Percentiles rank a stretch among this genome's conserved stretches.
Evolutionary conservation across 2,329 filamentous ascomycete genomes (phyloP).

Genomic region (Phialophora macrospora): DNA sequence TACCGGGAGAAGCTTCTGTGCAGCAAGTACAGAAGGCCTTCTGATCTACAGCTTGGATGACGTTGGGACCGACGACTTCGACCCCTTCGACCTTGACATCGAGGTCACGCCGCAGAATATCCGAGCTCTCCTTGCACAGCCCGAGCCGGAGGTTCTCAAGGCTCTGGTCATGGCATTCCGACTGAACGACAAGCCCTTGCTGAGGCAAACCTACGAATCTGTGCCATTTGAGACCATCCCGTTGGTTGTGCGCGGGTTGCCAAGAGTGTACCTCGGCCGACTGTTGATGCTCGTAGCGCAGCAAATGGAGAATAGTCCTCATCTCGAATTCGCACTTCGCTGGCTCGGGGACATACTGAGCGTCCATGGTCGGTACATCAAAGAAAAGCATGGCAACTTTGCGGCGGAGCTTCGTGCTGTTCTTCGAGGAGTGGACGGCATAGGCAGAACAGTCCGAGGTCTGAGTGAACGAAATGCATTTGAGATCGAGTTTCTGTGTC

Average conservation of each 20-base stretch:
- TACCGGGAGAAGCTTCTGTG: constrained; percentile 87
- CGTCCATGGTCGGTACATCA: constrained; percentile 82
- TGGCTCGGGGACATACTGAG: constrained; percentile 86
- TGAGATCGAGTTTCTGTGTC: constrained; percentile 39
- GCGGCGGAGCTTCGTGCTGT: constrained; percentile 85
- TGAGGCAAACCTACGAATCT: constrained; percentile 83
- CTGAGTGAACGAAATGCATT: constrained; percentile 43
- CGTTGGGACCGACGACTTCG: constrained; percentile 71
- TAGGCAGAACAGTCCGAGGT: constrained; percentile 52
- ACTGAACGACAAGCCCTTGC: constrained; percentile 80
- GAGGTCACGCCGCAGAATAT: constrained; percentile 89
- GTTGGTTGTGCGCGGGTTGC: constrained; percentile 78
- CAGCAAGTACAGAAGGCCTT: constrained; percentile 90
- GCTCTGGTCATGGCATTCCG: constrained; percentile 97
- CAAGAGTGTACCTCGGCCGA: constrained; percentile 82
- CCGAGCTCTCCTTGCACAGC: constrained; percentile 73
- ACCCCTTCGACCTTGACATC: constrained; percentile 94
- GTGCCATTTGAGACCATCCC: constrained; percentile 76
- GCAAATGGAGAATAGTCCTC: constrained; percentile 86
- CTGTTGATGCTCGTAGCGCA: constrained; percentile 85
- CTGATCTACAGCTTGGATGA: constrained; percentile 91
- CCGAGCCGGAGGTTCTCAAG: constrained; percentile 82
- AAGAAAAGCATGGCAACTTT: constrained; percentile 76
- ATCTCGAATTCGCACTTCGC: constrained; percentile 90
- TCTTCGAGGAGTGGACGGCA: constrained; percentile 75